Evolutionary conservation across 108 stramenopile genomes (phyloP).

Genomic region (Nannochloropsis salina): DNA sequence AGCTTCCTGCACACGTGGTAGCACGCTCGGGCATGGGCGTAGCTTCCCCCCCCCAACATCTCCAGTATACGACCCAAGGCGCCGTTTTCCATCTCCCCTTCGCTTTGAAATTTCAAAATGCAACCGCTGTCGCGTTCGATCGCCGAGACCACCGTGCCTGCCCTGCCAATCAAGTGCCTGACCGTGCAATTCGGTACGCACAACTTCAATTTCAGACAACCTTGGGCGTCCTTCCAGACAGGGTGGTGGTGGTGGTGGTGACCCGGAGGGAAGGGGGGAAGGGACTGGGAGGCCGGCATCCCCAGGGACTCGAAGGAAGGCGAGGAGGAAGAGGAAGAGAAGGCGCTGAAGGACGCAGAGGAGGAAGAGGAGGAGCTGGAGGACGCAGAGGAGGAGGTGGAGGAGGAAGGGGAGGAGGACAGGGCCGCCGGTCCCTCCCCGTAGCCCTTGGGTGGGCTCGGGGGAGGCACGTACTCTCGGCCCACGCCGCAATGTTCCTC

Average conservation of each 20-base stretch:
- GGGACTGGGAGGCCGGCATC: too few relatives aligned
- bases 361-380: not conserved
- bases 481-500: not conserved
- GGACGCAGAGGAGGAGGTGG: not conserved
- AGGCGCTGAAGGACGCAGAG: not conserved
- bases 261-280: not conserved
- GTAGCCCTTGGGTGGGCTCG: not conserved
- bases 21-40: not conserved
- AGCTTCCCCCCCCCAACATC: not conserved
- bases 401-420: not conserved
- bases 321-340: not conserved
- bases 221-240: slow-evolving; percentile 1
- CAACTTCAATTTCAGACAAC: not conserved
- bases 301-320: not conserved
- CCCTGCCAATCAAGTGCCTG: not conserved
- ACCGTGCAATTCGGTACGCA: not conserved
- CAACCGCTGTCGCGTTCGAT: not conserved
- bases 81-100: not conserved
- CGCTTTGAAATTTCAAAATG: not conserved
- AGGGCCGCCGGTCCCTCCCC: not conserved
- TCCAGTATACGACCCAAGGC: not conserved
- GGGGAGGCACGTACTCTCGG: not conserved
- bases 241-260: not conserved
- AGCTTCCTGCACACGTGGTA: not conserved
- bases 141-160: slow-evolving; percentile 1